phyloP scores from a whole-genome alignment of 768 basidiomycete genomes.

The Agrocybe pediades region DNA sequence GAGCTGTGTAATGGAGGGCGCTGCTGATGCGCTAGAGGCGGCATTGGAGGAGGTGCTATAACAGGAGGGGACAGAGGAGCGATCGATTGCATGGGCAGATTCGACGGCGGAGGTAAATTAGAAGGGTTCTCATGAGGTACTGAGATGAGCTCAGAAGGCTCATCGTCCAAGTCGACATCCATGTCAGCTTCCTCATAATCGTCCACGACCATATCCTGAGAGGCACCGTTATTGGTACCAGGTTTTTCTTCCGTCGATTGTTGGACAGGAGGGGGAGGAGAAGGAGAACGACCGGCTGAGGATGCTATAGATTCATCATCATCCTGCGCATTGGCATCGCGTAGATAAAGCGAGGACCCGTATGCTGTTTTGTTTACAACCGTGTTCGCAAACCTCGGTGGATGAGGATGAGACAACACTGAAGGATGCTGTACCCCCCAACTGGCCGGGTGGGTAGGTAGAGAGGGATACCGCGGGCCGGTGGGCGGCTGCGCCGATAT shows the following conservation, averaged over 20 bases:
- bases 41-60: not conserved
- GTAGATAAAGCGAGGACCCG: conserved; percentile 15
- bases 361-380: conserved; percentile 14
- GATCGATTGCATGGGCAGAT: not conserved
- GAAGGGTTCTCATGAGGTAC: not conserved
- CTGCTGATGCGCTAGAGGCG: not conserved
- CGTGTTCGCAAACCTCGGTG: too few species aligned
- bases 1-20: conserved; percentile 1
- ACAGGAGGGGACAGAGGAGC: not conserved
- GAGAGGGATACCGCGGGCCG: not conserved
- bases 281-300: conserved; percentile 14
- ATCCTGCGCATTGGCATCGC: conserved; percentile 13
- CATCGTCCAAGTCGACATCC: conserved; percentile 19
- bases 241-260: not conserved
- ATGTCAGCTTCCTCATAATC: conserved; percentile 23
- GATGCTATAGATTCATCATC: conserved; percentile 26
- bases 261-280: not conserved
- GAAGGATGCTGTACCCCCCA: not conserved
- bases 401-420: not conserved
- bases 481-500: not conserved
- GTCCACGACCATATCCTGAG: conserved; percentile 14
- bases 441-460: not conserved
- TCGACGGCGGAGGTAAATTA: not conserved
- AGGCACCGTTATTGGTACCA: not conserved
- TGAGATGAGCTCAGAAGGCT: too few species aligned